Evolutionary conservation across 805 yeast species (phyloP).

Genomic region (Isabelozyma gotoi): DNA sequence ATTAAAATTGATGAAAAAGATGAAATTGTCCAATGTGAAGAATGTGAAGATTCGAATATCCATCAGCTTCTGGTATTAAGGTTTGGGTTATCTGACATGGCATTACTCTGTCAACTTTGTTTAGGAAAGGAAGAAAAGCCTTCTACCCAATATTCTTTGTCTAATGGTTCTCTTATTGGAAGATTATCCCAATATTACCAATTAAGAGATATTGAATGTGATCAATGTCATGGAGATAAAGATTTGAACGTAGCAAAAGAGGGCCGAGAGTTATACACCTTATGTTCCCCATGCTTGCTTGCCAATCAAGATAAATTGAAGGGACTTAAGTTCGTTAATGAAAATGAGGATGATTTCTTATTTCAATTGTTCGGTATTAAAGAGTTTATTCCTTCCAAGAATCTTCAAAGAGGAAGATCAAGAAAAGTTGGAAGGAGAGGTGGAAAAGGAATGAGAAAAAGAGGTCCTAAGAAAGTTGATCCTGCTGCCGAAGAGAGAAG

Average conservation of each 20-base stretch:
- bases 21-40: constrained; percentile 54
- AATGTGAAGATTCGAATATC: constrained; percentile 53
- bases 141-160: constrained; percentile 48
- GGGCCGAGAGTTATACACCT: constrained; percentile 21
- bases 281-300: constrained; percentile 45
- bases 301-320: constrained; percentile 9
- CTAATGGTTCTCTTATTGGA: constrained; percentile 55
- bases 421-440: constrained; percentile 27
- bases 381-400: constrained; percentile 29
- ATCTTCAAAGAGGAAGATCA: constrained; percentile 10
- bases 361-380: constrained; percentile 49
- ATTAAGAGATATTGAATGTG: constrained; percentile 53
- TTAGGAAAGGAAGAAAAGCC: constrained; percentile 45
- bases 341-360: constrained; percentile 47
- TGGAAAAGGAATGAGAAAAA: constrained; percentile 7
- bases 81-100: constrained; percentile 56
- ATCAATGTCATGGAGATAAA: constrained; percentile 41
- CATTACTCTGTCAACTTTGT: constrained; percentile 49
- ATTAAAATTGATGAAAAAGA: constrained; percentile 31
- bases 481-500: constrained; percentile 35
- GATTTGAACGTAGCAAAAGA: constrained; percentile 34
- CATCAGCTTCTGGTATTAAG: constrained; percentile 52
- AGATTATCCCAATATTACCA: constrained; percentile 47
- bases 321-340: constrained; percentile 34
- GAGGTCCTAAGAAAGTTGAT: constrained; percentile 18